phyloP scores from a whole-genome alignment of 345 rosid genomes.

The Dimocarpus longan region DNA sequence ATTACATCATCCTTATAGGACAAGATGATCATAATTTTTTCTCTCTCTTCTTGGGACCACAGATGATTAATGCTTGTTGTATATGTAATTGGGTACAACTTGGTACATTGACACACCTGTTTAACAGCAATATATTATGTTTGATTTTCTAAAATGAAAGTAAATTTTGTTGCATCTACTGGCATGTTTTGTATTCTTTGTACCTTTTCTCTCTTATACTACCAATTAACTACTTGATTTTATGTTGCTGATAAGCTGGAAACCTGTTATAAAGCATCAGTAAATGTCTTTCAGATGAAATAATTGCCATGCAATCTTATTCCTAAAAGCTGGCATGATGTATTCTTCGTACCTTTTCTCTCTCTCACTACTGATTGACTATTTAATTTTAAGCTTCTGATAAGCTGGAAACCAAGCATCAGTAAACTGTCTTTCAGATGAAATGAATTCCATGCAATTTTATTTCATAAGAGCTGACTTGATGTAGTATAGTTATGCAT shows the following conservation, averaged over 20 bases:
- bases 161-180: conserved; percentile 9
- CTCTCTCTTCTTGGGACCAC: conserved; percentile 13
- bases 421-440: background rate
- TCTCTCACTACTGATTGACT: background rate
- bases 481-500: background rate
- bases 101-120: background rate
- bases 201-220: background rate
- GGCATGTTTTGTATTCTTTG: background rate
- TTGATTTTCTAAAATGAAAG: background rate
- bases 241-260: conserved; percentile 13
- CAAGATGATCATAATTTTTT: conserved; percentile 6
- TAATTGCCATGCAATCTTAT: background rate
- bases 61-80: conserved; percentile 4
- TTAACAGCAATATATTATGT: background rate
- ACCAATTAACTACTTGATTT: background rate
- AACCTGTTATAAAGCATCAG: background rate
- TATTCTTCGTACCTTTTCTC: background rate
- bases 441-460: background rate
- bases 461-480: background rate
- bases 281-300: background rate
- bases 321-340: background rate
- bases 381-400: conserved; percentile 10
- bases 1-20: conserved; percentile 6
- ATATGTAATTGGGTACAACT: background rate
- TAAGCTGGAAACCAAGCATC: background rate